phyloP scores from a whole-genome alignment of 169 alveolate species.

The Plasmodium cynomolgi region DNA sequence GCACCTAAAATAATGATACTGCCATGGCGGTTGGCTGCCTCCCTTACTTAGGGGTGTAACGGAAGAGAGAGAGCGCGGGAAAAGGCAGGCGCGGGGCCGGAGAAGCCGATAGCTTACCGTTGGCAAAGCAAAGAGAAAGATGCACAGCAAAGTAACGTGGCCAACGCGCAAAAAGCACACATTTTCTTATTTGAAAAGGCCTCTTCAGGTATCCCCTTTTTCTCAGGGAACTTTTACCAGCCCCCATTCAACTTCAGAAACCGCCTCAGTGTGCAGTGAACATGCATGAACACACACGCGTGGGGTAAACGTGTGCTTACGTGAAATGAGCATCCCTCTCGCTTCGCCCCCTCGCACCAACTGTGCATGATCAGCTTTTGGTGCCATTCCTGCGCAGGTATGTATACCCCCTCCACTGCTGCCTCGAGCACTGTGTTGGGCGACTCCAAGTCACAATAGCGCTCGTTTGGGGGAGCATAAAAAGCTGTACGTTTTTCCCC shows the following conservation, averaged over 20 bases:
- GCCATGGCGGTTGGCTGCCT: background rate
- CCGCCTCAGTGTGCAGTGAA: background rate
- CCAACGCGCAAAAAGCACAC: background rate
- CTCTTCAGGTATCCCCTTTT: background rate
- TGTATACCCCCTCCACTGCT: background rate
- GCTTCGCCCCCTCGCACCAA: background rate
- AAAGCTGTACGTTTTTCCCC: background rate
- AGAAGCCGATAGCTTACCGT: background rate
- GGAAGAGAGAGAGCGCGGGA: background rate
- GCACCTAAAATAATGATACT: background rate
- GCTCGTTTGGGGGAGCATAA: background rate
- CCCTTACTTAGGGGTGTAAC: background rate
- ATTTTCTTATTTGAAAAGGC: background rate
- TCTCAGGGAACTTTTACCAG: background rate
- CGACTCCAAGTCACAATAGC: background rate
- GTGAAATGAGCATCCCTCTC: background rate
- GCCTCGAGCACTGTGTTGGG: background rate
- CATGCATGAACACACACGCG: slow-evolving; percentile 7
- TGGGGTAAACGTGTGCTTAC: background rate
- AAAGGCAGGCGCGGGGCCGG: background rate
- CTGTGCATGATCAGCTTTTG: background rate
- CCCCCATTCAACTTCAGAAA: background rate
- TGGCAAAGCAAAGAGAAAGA: background rate
- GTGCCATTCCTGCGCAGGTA: background rate
- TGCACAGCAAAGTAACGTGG: background rate